Conservation (phyloP, 305 asterid species). For the Fraxinus nigra region DNA sequence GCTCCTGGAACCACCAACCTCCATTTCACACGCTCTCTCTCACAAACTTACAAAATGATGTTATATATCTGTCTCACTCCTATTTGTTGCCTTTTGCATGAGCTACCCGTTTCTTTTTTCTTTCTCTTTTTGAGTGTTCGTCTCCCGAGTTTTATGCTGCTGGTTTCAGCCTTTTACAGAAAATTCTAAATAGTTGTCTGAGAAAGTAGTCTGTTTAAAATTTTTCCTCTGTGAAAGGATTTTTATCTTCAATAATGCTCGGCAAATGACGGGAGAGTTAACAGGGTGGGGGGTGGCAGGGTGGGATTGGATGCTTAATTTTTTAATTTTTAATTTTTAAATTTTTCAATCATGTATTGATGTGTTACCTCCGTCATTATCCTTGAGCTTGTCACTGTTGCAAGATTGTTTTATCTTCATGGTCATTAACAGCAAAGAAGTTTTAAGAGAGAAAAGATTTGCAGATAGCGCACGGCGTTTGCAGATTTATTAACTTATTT, state of each 20-base stretch:
- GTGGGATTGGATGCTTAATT: too few relatives aligned
- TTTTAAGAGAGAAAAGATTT: neutral
- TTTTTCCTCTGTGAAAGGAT: neutral
- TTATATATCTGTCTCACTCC: neutral
- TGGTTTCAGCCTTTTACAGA: slow-evolving; percentile 1
- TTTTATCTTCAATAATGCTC: too few relatives aligned
- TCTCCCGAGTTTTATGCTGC: slow-evolving; percentile 15
- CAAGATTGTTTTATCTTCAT: neutral
- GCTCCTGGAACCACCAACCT: slow-evolving; percentile 9
- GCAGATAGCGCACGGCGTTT: slow-evolving; percentile 6
- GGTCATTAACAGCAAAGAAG: neutral
- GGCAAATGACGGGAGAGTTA: too few relatives aligned
- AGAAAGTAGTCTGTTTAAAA: neutral
- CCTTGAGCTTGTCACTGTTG: too few relatives aligned
- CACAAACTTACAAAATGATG: neutral
- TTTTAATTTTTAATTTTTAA: too few relatives aligned
- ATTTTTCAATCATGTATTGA: too few relatives aligned
- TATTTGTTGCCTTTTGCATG: neutral
- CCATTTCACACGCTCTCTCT: neutral
- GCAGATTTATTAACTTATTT: neutral
- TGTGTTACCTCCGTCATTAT: too few relatives aligned
- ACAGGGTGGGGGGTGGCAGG: too few relatives aligned
- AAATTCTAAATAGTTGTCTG: neutral
- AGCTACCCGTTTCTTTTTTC: neutral
- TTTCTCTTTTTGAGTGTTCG: neutral